Evolutionary conservation across 2,329 filamentous ascomycete species (phyloP).

Genomic region (Albifimbria verrucaria): DNA sequence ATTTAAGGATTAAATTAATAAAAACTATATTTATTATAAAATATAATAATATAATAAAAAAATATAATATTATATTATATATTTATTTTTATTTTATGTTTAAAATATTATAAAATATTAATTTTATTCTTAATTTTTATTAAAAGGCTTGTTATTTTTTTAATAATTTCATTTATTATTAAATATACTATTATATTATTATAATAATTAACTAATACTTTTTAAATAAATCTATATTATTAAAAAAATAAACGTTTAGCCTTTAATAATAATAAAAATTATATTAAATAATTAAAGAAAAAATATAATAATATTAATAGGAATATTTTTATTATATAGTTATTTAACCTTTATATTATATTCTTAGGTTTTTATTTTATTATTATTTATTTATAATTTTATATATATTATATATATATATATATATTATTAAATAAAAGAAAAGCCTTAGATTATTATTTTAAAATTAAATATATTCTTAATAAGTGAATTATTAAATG

Average conservation of each 20-base stretch:
- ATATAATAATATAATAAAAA: neutral
- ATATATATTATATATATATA: neutral
- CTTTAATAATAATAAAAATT: neutral
- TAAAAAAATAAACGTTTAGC: conserved; percentile 3
- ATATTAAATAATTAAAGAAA: neutral
- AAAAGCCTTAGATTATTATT: neutral
- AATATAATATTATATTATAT: conserved; percentile 2
- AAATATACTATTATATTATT: neutral
- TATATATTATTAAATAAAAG: neutral
- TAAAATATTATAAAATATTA: neutral
- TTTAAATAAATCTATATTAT: conserved; percentile 1
- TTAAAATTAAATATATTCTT: too few species aligned
- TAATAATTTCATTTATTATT: neutral
- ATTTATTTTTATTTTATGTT: conserved; percentile 1
- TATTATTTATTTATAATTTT: neutral
- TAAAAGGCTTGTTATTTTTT: conserved; percentile 4
- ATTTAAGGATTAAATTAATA: neutral
- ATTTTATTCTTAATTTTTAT: neutral
- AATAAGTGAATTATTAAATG: neutral
- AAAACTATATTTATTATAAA: neutral
- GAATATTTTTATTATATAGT: neutral
- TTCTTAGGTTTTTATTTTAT: neutral
- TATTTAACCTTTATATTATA: neutral
- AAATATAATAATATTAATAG: neutral
- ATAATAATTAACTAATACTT: neutral